phyloP scores from a whole-genome alignment of 495 filamentous ascomycete species.

The Beverwykella pulmonaria region DNA sequence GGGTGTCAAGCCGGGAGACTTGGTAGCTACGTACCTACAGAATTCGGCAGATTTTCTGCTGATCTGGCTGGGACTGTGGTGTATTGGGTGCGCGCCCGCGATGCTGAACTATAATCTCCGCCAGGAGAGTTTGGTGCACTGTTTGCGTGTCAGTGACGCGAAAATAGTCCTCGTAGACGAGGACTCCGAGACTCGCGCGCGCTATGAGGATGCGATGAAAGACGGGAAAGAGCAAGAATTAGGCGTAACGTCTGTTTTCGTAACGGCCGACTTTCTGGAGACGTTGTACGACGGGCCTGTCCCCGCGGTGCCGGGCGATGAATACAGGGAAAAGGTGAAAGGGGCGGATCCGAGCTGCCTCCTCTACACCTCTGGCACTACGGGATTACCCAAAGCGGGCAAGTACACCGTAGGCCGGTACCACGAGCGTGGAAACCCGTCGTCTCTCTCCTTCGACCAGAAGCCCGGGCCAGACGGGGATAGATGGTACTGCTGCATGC shows the following conservation, averaged over 20 bases:
- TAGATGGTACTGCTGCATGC: constrained; percentile 77
- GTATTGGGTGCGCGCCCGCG: constrained; percentile 66
- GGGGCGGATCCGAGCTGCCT: constrained; percentile 57
- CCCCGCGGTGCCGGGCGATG: constrained; percentile 51
- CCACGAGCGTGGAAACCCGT: constrained; percentile 37
- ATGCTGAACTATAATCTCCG: constrained; percentile 72
- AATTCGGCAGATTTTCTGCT: constrained; percentile 71
- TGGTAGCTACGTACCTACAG: constrained; percentile 68
- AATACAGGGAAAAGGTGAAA: constrained; percentile 51
- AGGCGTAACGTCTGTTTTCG: constrained; percentile 55
- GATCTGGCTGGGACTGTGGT: constrained; percentile 62
- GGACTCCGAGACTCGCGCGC: constrained; percentile 55
- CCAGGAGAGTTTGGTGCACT: constrained; percentile 67
- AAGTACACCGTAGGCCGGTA: constrained; percentile 53
- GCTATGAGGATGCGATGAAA: constrained; percentile 56
- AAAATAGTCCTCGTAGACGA: constrained; percentile 67
- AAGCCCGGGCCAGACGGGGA: constrained; percentile 53
- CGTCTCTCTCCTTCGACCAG: constrained; percentile 37
- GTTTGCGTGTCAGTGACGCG: constrained; percentile 61
- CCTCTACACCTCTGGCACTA: constrained; percentile 69
- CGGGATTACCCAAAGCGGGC: constrained; percentile 65
- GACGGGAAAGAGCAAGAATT: constrained; percentile 52
- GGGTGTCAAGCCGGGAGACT: constrained; percentile 63
- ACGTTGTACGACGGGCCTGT: constrained; percentile 53
- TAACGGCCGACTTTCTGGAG: constrained; percentile 52